Conservation (phyloP, 2,329 filamentous ascomycete genomes). For the Botryotinia narcissicola region DNA sequence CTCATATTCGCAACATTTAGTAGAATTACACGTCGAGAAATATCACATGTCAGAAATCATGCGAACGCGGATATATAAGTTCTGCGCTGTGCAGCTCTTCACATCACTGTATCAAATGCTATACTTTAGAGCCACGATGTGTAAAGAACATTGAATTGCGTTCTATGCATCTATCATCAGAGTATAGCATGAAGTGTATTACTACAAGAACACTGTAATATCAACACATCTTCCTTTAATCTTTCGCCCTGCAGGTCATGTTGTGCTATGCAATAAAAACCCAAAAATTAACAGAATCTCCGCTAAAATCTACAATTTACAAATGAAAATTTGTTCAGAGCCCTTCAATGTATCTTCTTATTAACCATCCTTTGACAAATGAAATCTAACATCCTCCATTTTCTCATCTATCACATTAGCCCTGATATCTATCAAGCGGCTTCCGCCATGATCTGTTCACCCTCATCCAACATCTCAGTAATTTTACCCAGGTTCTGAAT, state of each 20-base stretch:
- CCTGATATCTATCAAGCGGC: conserved; percentile 30
- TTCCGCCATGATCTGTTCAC: conserved; percentile 83
- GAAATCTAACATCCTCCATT: not conserved
- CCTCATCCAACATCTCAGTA: conserved; percentile 85
- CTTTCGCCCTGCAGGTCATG: not conserved
- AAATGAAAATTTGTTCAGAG: not conserved
- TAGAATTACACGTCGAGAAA: not conserved
- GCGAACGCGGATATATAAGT: not conserved
- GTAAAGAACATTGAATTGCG: not conserved
- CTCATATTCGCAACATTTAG: not conserved
- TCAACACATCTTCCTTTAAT: not conserved
- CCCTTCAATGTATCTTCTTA: not conserved
- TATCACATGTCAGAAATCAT: not conserved
- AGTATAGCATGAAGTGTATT: not conserved
- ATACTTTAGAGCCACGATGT: not conserved
- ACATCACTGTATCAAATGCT: not conserved
- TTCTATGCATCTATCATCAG: not conserved
- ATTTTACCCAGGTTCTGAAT: conserved; percentile 82
- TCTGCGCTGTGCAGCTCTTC: not conserved
- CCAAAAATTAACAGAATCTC: not conserved
- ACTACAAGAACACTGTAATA: not conserved
- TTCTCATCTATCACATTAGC: not conserved
- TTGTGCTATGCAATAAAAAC: not conserved
- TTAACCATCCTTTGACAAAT: conserved; percentile 10
- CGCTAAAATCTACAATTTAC: not conserved